phyloP scores from a whole-genome alignment of 768 basidiomycete species.

The Amanita inopinata region DNA sequence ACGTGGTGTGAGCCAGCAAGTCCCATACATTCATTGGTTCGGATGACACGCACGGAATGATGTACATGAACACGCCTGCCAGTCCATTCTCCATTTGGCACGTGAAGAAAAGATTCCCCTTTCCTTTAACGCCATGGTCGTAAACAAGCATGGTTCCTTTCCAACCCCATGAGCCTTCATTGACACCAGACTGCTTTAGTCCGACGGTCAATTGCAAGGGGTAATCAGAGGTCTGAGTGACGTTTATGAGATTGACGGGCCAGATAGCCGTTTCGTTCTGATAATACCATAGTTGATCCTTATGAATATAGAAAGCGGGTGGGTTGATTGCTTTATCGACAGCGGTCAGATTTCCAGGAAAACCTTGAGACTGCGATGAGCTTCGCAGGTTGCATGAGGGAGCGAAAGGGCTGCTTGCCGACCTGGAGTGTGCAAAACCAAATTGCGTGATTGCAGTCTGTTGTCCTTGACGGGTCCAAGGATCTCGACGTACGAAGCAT shows the following conservation, averaged over 20 bases:
- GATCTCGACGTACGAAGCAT: slow-evolving; percentile 30
- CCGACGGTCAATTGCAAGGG: slow-evolving; percentile 41
- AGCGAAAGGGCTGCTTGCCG: too few species aligned
- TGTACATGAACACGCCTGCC: slow-evolving; percentile 39
- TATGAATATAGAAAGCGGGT: slow-evolving; percentile 45
- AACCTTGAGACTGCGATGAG: slow-evolving; percentile 21
- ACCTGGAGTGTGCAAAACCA: slow-evolving; percentile 26
- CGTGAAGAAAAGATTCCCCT: slow-evolving; percentile 35
- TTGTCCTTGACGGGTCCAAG: slow-evolving; percentile 18
- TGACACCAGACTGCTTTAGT: slow-evolving; percentile 27
- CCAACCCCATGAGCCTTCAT: slow-evolving; percentile 44
- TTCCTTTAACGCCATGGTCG: slow-evolving; percentile 30
- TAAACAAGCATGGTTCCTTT: slow-evolving; percentile 46
- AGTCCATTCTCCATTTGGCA: slow-evolving; percentile 26
- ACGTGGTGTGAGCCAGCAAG: neutral
- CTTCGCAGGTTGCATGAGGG: too few species aligned
- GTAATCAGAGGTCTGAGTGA: slow-evolving; percentile 29
- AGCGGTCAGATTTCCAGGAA: slow-evolving; percentile 39
- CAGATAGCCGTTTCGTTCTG: slow-evolving; percentile 47
- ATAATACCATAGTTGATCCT: slow-evolving; percentile 41
- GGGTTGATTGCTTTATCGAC: slow-evolving; percentile 23
- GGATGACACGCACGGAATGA: slow-evolving; percentile 29
- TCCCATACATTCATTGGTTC: neutral
- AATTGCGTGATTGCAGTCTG: slow-evolving; percentile 18
- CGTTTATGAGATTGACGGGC: slow-evolving; percentile 45